Conservation (phyloP, 306 rosid genomes). For the Canavalia gladiata region DNA sequence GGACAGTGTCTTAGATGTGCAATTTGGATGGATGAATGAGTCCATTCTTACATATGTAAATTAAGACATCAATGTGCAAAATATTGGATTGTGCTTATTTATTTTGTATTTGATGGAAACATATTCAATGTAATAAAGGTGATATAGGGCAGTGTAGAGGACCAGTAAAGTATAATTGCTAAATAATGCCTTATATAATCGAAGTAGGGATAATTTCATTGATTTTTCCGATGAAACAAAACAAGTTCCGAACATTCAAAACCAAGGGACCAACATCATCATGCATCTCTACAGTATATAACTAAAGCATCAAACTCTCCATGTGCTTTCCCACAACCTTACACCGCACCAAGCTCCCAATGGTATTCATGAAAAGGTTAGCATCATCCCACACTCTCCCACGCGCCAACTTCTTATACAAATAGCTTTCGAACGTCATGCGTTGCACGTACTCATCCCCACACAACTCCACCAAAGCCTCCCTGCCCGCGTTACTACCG, state of each 20-base stretch:
- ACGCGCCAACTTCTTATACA: constrained; percentile 76
- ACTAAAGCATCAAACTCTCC: constrained; percentile 46
- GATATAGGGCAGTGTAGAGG: too few species aligned
- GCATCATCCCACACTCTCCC: constrained; percentile 73
- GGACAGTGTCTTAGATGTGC: constrained; percentile 73
- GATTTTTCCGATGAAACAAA: too few species aligned
- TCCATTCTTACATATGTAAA: not conserved
- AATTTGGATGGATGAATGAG: constrained; percentile 72
- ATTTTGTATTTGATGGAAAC: not conserved
- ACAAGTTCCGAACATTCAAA: too few species aligned
- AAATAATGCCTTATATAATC: too few species aligned
- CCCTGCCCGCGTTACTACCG: constrained; percentile 75
- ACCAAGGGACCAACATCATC: too few species aligned
- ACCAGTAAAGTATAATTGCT: too few species aligned
- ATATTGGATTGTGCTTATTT: not conserved
- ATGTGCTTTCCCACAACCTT: constrained; percentile 49
- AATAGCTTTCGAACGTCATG: constrained; percentile 89
- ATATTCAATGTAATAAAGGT: not conserved
- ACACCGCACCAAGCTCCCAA: constrained; percentile 81
- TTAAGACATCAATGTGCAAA: not conserved
- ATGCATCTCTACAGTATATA: not conserved
- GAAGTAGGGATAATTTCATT: too few species aligned
- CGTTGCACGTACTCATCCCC: constrained; percentile 93
- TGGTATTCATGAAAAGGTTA: constrained; percentile 63
- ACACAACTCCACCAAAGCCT: constrained; percentile 93